Evolutionary conservation across 2,329 filamentous ascomycete genomes (phyloP).

Genomic region (Rhinocladiella similis): DNA sequence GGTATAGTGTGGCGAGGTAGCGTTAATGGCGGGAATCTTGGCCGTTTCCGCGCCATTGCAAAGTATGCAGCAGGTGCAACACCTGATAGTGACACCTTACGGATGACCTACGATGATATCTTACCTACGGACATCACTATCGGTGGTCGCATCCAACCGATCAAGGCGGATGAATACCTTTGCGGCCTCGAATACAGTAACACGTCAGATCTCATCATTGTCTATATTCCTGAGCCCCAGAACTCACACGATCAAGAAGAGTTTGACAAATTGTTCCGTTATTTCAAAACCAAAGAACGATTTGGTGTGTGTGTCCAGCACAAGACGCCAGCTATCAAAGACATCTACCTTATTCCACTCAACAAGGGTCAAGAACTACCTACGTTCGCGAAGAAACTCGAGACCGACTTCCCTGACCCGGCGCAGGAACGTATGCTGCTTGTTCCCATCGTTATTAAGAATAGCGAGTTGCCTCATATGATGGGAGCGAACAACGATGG

Average conservation of each 20-base stretch:
- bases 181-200: slow-evolving; percentile 80
- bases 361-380: slow-evolving; percentile 72
- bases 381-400: slow-evolving; percentile 85
- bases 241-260: slow-evolving; percentile 51
- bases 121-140: slow-evolving; percentile 67
- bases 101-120: slow-evolving; percentile 66
- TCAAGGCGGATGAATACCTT: slow-evolving; percentile 86
- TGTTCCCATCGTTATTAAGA: slow-evolving; percentile 80
- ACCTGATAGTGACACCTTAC: slow-evolving; percentile 39
- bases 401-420: slow-evolving; percentile 75
- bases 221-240: slow-evolving; percentile 63
- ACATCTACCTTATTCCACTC: slow-evolving; percentile 88
- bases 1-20: slow-evolving; percentile 76
- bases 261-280: slow-evolving; percentile 79
- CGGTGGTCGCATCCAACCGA: slow-evolving; percentile 71
- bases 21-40: slow-evolving; percentile 73
- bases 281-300: slow-evolving; percentile 77
- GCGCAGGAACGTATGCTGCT: slow-evolving; percentile 76
- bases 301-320: slow-evolving; percentile 87
- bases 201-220: slow-evolving; percentile 80
- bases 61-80: slow-evolving; percentile 79
- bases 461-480: slow-evolving; percentile 44
- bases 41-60: slow-evolving; percentile 73
- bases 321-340: slow-evolving; percentile 72
- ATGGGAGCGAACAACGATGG: slow-evolving; percentile 33